Conservation (phyloP, 306 rosid genomes). For the Biancaea sappan region DNA sequence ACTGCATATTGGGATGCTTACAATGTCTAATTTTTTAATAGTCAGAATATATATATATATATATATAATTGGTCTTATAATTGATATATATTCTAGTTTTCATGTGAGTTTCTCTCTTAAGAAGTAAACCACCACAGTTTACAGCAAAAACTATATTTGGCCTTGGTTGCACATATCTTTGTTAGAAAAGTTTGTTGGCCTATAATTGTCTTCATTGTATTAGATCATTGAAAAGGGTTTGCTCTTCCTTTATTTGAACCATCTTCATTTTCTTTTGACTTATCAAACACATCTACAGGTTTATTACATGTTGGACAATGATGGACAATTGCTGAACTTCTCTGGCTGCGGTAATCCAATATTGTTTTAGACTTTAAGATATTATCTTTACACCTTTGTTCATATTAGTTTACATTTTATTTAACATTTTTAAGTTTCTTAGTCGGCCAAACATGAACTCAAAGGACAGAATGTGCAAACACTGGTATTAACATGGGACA, state of each 20-base stretch:
- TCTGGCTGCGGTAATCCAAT: slow-evolving; percentile 86
- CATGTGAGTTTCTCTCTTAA: slow-evolving; percentile 14
- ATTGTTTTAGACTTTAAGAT: slow-evolving; percentile 19
- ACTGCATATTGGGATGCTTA: slow-evolving; percentile 13
- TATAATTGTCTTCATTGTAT: slow-evolving; percentile 21
- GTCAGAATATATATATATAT: not conserved
- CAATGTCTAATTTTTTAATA: slow-evolving; percentile 14
- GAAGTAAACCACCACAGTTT: not conserved
- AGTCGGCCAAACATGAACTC: slow-evolving; percentile 12
- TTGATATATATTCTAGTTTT: not conserved
- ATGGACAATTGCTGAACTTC: slow-evolving; percentile 75
- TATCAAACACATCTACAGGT: slow-evolving; percentile 53
- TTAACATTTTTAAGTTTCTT: slow-evolving; percentile 2
- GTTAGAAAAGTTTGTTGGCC: slow-evolving; percentile 4
- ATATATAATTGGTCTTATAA: not conserved
- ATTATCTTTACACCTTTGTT: slow-evolving; percentile 16
- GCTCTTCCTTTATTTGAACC: slow-evolving; percentile 19
- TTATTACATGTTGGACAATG: slow-evolving; percentile 87
- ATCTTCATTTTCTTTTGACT: slow-evolving; percentile 11
- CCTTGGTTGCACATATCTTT: slow-evolving; percentile 25
- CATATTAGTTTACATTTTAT: slow-evolving; percentile 6
- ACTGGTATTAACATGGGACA: not conserved
- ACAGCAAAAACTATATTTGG: slow-evolving; percentile 17
- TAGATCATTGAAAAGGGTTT: slow-evolving; percentile 21
- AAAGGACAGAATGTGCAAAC: not conserved